A percentile compares a stretch with the other conserved stretches of the same genome.
phyloP scores from a whole-genome alignment of 1,284 basidiomycete species.

The Ustilago esculenta region DNA sequence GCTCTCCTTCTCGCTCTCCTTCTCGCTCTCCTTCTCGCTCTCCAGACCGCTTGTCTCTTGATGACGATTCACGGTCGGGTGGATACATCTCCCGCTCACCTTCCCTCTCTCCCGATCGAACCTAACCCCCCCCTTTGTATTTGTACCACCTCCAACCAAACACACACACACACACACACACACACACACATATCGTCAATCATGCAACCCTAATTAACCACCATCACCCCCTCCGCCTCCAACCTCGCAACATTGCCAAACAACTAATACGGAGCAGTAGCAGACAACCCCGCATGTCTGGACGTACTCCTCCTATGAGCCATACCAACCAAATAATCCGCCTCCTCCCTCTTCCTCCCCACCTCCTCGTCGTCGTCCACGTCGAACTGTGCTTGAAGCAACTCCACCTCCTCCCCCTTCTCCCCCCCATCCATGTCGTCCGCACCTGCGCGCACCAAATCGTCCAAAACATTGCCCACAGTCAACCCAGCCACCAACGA shows the following conservation, averaged over 20 bases:
- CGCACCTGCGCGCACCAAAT: not conserved
- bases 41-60: slow-evolving; percentile 3
- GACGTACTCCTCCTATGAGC: not conserved
- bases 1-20: slow-evolving; percentile 3
- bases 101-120: slow-evolving; percentile 53
- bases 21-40: not conserved
- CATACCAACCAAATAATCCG: not conserved
- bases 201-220: too few relatives aligned
- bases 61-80: slow-evolving; percentile 6
- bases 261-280: not conserved
- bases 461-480: slow-evolving; percentile 10
- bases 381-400: not conserved
- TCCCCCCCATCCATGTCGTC: not conserved
- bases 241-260: too few relatives aligned
- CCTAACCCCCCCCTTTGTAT: slow-evolving; percentile 3
- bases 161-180: too few relatives aligned
- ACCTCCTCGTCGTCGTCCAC: not conserved
- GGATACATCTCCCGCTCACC: slow-evolving; percentile 68
- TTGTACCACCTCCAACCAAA: too few relatives aligned
- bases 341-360: not conserved
- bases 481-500: slow-evolving; percentile 12
- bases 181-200: too few relatives aligned
- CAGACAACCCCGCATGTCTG: not conserved
- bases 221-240: too few relatives aligned
- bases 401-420: not conserved